phyloP scores from a whole-genome alignment of 2,329 filamentous ascomycete genomes.

The Neonectria faginata region DNA sequence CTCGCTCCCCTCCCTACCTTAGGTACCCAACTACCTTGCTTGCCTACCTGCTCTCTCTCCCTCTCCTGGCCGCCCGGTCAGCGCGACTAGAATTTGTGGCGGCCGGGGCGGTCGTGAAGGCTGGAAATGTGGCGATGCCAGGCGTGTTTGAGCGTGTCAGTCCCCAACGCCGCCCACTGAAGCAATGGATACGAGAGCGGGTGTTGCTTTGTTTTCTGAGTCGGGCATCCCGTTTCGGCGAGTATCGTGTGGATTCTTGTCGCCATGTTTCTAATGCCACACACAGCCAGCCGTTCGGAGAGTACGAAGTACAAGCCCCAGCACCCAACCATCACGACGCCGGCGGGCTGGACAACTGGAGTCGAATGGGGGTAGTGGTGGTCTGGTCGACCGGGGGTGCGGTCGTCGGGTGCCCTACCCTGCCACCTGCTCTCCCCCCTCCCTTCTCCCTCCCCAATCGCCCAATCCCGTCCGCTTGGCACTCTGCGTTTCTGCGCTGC shows the following conservation, averaged over 20 bases:
- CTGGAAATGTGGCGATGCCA: slow-evolving; percentile 35
- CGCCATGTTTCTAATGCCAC: slow-evolving; percentile 14
- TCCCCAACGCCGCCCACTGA: slow-evolving; percentile 26
- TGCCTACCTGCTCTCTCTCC: too few relatives aligned
- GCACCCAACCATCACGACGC: slow-evolving; percentile 39
- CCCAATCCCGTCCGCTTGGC: slow-evolving; percentile 21
- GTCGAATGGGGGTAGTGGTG: slow-evolving; percentile 33
- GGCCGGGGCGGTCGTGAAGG: slow-evolving; percentile 34
- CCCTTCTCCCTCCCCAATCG: neutral
- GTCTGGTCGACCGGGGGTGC: slow-evolving; percentile 29
- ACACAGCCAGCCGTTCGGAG: slow-evolving; percentile 15
- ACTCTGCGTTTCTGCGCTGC: slow-evolving; percentile 20
- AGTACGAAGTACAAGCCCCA: slow-evolving; percentile 12
- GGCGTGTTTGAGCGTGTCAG: slow-evolving; percentile 20
- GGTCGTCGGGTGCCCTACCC: slow-evolving; percentile 38
- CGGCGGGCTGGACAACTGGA: slow-evolving; percentile 35
- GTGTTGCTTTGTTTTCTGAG: slow-evolving; percentile 29
- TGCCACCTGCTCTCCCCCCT: slow-evolving; percentile 27
- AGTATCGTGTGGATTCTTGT: slow-evolving; percentile 29
- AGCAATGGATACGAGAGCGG: slow-evolving; percentile 21
- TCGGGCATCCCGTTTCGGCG: slow-evolving; percentile 27
- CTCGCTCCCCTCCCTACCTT: slow-evolving; percentile 29
- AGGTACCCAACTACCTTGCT: too few relatives aligned
- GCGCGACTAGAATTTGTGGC: slow-evolving; percentile 43
- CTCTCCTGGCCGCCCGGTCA: slow-evolving; percentile 34